These are phyloP conservation scores for Cornus suecica DNA, from an alignment of 148 eudicot species.

Conservation along the genomic window DNA sequence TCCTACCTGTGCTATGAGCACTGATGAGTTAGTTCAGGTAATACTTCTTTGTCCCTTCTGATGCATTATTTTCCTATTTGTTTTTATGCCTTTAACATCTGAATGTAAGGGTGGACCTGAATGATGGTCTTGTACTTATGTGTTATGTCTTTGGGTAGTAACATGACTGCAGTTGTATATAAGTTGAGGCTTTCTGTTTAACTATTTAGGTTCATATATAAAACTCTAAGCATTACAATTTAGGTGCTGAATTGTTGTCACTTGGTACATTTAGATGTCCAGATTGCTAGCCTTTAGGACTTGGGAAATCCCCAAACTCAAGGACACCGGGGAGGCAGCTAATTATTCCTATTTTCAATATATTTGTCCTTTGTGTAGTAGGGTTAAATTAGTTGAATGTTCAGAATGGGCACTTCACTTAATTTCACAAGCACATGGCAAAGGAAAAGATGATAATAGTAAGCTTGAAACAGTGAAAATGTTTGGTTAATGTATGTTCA, in stretches of 20 bases:
- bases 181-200: not conserved
- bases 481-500: no score
- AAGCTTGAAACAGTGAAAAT: no score
- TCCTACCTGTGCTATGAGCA: constrained; percentile 66
- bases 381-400: no score
- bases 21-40: constrained; percentile 78
- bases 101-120: not conserved
- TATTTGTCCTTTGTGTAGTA: no score
- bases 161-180: not conserved
- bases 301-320: no score
- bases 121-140: not conserved
- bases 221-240: not conserved
- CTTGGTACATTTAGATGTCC: not conserved
- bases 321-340: no score
- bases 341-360: no score
- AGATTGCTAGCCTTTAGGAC: no score
- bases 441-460: no score
- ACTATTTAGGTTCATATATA: not conserved
- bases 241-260: not conserved
- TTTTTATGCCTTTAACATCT: not conserved
- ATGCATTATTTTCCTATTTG: not conserved
- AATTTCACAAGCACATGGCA: no score
- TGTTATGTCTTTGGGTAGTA: not conserved
- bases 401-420: no score
- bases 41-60: not conserved